Evolutionary conservation across 768 basidiomycete species (phyloP), one percentile per base, ranked within the genome.

Genomic region (Clitopilus passeckerianus): DNA sequence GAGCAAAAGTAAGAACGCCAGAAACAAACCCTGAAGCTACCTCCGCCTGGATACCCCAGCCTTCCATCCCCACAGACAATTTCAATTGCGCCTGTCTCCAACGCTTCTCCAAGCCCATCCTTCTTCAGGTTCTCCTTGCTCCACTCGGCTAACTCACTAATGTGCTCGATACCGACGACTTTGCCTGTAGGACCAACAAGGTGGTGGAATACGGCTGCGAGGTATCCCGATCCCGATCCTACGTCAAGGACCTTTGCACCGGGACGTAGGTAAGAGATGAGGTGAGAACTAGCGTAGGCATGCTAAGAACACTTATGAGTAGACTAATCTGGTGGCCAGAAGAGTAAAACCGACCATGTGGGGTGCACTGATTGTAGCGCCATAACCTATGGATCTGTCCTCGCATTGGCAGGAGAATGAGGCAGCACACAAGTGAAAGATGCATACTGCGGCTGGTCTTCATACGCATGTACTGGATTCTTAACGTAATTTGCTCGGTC

Each of bases 341-440:
- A n/a, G n/a, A n/a, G n/a, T n/a, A n/a, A 30, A 43, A 67, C 68
- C 56, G n/a, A 89, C 90, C 95, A 98, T 98, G 70, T 99, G 96
- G 1, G 96, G 96, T 0, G 96, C 96, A 37, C 90, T 93, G 62
- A 99, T 98, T 0, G 96, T 99, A 14, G 95, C 95, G 12, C 86
- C 87, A 66, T 89, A 82, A 1, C 91, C 90, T 56, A 95, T 94
- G 16, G 78, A 61, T 69, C 90, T 91, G 65, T 34, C 18, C 12
- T 9, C 22, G 20, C 22, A 23, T 18, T 50, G 46, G 46, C 20
- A 9, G 18, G 16, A 18, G 46, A n/a, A 50, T 7, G 46, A 22
- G 16, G 18, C 15, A 12, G 5, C 35, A 20, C 30, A 35, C 33
- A 23, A 50, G 43, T 34, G 33, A 9, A 34, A 53, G 54, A 43